phyloP scores from a whole-genome alignment of 2,329 filamentous ascomycete genomes.

The Trichoderma asperellum region DNA sequence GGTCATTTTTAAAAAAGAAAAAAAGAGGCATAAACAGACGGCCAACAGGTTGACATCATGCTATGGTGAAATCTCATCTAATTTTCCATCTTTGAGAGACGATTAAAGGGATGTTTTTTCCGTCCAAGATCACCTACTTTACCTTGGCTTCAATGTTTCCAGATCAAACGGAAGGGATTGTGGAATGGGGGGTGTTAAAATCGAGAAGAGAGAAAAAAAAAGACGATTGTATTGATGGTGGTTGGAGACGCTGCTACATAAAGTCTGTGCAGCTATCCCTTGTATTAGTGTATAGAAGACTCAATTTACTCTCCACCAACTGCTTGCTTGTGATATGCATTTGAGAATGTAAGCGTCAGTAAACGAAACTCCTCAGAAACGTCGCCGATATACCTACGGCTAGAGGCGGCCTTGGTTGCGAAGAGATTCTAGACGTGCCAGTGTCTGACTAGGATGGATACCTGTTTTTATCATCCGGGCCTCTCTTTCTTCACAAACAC shows the following conservation, averaged over 20 bases:
- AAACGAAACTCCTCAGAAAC: neutral
- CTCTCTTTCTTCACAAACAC: neutral
- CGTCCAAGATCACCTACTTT: neutral
- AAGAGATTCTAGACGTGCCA: neutral
- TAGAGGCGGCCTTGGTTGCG: neutral
- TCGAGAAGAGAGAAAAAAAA: constrained; percentile 4
- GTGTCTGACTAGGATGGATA: neutral
- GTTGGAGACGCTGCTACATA: constrained; percentile 22
- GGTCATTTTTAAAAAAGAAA: neutral
- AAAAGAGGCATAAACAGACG: neutral
- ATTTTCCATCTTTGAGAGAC: constrained; percentile 7
- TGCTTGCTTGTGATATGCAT: neutral
- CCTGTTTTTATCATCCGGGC: neutral
- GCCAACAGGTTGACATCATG: neutral
- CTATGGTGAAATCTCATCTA: constrained; percentile 8
- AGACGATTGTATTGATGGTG: constrained; percentile 24
- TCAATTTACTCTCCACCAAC: constrained; percentile 30
- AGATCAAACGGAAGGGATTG: neutral
- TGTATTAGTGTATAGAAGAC: constrained; percentile 48
- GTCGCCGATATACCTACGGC: neutral
- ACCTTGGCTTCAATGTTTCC: constrained; percentile 6
- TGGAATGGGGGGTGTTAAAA: neutral
- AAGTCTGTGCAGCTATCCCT: constrained; percentile 29
- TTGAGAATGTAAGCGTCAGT: neutral
- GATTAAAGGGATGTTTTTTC: neutral